Evolutionary conservation across 2,329 filamentous ascomycete species (phyloP).

Genomic region (Epichloe bromicola): DNA sequence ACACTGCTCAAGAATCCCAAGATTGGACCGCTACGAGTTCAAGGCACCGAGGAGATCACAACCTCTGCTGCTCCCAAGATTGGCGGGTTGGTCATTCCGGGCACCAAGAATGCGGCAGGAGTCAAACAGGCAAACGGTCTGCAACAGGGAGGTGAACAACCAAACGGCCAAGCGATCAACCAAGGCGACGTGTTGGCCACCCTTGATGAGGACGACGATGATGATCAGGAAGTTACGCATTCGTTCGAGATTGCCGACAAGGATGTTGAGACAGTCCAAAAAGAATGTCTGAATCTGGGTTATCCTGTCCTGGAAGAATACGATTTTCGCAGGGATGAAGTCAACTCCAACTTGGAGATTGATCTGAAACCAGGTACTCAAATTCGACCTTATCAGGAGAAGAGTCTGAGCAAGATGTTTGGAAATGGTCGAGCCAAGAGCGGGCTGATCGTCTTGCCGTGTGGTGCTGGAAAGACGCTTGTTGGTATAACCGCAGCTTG

Average conservation of each 20-base stretch:
- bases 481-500: slow-evolving; percentile 98
- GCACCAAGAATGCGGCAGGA: slow-evolving; percentile 84
- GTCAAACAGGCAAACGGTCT: slow-evolving; percentile 55
- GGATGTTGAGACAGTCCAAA: slow-evolving; percentile 76
- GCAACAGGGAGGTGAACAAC: slow-evolving; percentile 21
- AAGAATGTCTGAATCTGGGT: slow-evolving; percentile 74
- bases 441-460: slow-evolving; percentile 92
- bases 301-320: slow-evolving; percentile 92
- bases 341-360: slow-evolving; percentile 85
- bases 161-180: slow-evolving; percentile 36
- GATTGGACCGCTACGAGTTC: slow-evolving; percentile 68
- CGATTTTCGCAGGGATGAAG: slow-evolving; percentile 83
- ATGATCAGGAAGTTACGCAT: slow-evolving; percentile 80
- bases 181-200: slow-evolving; percentile 59
- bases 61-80: slow-evolving; percentile 76
- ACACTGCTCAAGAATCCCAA: slow-evolving; percentile 72
- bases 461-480: slow-evolving; percentile 90
- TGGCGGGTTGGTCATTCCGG: slow-evolving; percentile 79
- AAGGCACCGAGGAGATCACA: slow-evolving; percentile 58
- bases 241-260: slow-evolving; percentile 81
- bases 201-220: slow-evolving; percentile 73
- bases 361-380: slow-evolving; percentile 80
- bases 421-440: slow-evolving; percentile 95
- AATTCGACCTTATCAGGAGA: slow-evolving; percentile 92
- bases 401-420: slow-evolving; percentile 98